Evolutionary conservation across 495 filamentous ascomycete species (phyloP), one percentile per base, ranked within the genome.

Genomic region (Ascodesmis nigricans): DNA sequence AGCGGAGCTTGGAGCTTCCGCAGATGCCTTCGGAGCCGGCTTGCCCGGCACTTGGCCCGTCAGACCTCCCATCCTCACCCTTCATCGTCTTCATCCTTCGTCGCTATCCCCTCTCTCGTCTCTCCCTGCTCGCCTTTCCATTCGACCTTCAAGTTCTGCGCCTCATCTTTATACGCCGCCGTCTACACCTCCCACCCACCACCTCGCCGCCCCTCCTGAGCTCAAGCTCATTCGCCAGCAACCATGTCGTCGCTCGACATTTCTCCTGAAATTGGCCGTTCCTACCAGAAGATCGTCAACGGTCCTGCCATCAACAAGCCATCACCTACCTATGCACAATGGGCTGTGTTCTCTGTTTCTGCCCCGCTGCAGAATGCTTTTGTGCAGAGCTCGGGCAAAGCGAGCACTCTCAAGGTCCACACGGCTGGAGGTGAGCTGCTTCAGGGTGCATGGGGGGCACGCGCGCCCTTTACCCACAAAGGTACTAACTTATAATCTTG

Each of bases 341-440:
- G 87, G 87, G 90, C 78, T 14, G 58, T 95, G 19, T 92, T 81
- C 53, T 74, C 77, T 21, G 90, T 95, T 27, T 78, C 82, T 36
- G 75, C 83, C 10, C 87, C 87, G 21, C 64, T 97, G 16, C 64
- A 78, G 36, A 92, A 71, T 58, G 81, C 79, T 17, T 97, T 97
- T 55, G 81, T 91, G 57, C 62, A 68, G 39, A 76, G 82, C 52
- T 58, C 68, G 28, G 71, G 68, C 14, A 93, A 92, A 55, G 83
- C 93, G 56, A 95, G 87, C 54, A 69, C 91, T 0, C 57, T 99
- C 31, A 95, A 92, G 56, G 82, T 95, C 23, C 81, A 93, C 49
- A 75, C 61, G 44, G 79, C 79, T 22, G 90, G 82, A 58, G 78
- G 80, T 87, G 53, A 53, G 67, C 24, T 5, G 3, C 4, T 16